These are phyloP conservation scores for Aspergillus tanneri DNA, from an alignment of 2,329 filamentous ascomycete species.

Conservation along the genomic window DNA sequence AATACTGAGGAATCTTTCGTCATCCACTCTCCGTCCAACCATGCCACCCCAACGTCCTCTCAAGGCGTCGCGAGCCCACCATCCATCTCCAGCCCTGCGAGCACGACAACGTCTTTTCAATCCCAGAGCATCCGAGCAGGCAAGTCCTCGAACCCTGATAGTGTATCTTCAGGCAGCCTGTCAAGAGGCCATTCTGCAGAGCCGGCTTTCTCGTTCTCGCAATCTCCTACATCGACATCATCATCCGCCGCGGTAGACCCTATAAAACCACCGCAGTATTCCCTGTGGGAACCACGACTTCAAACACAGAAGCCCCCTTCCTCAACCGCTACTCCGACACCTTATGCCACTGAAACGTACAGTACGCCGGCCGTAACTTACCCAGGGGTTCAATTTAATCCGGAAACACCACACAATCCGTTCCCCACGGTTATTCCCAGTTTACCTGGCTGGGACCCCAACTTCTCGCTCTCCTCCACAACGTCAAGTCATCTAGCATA, in stretches of 20 bases:
- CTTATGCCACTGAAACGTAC: conserved; percentile 25
- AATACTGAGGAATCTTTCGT: conserved; percentile 58
- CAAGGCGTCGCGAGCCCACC: conserved; percentile 42
- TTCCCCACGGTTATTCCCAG: conserved; percentile 43
- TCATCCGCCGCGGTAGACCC: conserved; percentile 20
- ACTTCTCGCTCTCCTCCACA: conserved; percentile 40
- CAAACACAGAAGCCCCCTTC: conserved; percentile 12
- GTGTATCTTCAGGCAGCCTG: conserved; percentile 29
- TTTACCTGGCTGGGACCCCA: conserved; percentile 44
- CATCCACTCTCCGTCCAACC: conserved; percentile 49
- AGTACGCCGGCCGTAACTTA: conserved; percentile 22
- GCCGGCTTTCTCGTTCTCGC: conserved; percentile 26
- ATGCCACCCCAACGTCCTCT: conserved; percentile 41
- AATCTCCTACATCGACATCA: conserved; percentile 24
- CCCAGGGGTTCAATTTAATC: conserved; percentile 34
- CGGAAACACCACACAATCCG: conserved; percentile 39
- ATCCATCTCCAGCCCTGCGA: conserved; percentile 43
- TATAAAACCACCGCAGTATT: conserved; percentile 20
- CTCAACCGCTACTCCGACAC: conserved; percentile 15
- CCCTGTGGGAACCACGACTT: conserved; percentile 19
- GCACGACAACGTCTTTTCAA: conserved; percentile 37
- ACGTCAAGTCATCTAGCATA: conserved; percentile 38
- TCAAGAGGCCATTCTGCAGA: conserved; percentile 39
- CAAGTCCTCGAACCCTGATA: conserved; percentile 30
- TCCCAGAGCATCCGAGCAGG: conserved; percentile 33